Conservation (phyloP, 2,329 filamentous ascomycete genomes). For the Gliomastix tumulicola region DNA sequence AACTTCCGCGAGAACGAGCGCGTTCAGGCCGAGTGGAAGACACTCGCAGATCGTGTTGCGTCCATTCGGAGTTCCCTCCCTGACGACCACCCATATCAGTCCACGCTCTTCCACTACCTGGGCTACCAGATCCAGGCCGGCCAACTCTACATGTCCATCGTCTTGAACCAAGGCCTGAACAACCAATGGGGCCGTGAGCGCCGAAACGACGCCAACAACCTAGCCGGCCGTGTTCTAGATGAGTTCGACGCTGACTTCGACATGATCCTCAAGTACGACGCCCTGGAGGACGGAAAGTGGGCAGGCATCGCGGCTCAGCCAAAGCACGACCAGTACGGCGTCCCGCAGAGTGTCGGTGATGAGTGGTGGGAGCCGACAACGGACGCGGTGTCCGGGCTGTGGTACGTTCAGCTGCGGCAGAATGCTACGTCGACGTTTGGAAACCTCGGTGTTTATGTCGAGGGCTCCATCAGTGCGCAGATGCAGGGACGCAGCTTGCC, state of each 20-base stretch:
- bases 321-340: slow-evolving; percentile 31
- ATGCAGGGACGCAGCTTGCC: not conserved
- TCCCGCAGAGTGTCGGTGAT: slow-evolving; percentile 33
- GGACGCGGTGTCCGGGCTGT: not conserved
- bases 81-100: slow-evolving; percentile 26
- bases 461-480: not conserved
- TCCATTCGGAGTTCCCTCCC: slow-evolving; percentile 25
- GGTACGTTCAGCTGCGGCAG: not conserved
- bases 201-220: slow-evolving; percentile 34
- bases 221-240: slow-evolving; percentile 16
- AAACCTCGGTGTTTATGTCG: not conserved
- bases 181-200: slow-evolving; percentile 37
- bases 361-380: slow-evolving; percentile 39
- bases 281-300: slow-evolving; percentile 26
- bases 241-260: slow-evolving; percentile 34
- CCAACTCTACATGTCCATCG: slow-evolving; percentile 44
- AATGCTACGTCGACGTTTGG: slow-evolving; percentile 5
- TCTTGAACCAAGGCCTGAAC: slow-evolving; percentile 40
- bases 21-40: slow-evolving; percentile 34
- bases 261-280: slow-evolving; percentile 34
- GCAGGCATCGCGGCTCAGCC: slow-evolving; percentile 20
- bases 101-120: slow-evolving; percentile 43
- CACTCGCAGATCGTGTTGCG: slow-evolving; percentile 35
- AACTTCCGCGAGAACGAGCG: slow-evolving; percentile 46
- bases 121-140: not conserved